Conservation (phyloP, 257 asterid genomes). For the Phtheirospermum japonicum region DNA sequence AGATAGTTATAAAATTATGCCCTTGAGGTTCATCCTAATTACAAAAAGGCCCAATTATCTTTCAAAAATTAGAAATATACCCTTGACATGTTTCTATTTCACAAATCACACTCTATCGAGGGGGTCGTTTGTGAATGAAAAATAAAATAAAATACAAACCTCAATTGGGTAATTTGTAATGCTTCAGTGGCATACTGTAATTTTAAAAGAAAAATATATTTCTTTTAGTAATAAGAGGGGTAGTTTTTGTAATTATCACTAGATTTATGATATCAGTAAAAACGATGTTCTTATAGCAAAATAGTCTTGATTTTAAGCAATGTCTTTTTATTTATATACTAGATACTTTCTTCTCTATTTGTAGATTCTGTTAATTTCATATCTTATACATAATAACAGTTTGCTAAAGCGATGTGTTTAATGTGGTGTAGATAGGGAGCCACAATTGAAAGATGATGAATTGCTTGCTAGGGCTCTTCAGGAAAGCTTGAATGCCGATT, state of each 20-base stretch:
- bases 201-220: neutral
- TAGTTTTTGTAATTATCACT: neutral
- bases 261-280: no score
- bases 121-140: no score
- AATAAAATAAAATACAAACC: no score
- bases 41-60: no score
- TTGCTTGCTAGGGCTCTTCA: constrained; percentile 81
- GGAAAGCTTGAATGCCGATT: constrained; percentile 68
- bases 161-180: neutral
- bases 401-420: neutral
- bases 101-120: neutral
- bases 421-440: constrained; percentile 48
- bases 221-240: neutral
- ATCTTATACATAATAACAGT: neutral
- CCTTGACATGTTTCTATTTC: neutral
- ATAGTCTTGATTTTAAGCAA: no score
- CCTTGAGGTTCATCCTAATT: neutral
- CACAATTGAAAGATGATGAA: constrained; percentile 81
- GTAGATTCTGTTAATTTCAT: no score
- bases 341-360: no score
- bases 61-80: no score
- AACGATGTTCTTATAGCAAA: no score
- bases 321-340: no score
- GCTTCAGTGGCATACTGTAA: no score
- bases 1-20: no score